These are phyloP conservation scores for Cryphonectria japonica DNA, from an alignment of 2,329 filamentous ascomycete genomes.

Conservation along the genomic window DNA sequence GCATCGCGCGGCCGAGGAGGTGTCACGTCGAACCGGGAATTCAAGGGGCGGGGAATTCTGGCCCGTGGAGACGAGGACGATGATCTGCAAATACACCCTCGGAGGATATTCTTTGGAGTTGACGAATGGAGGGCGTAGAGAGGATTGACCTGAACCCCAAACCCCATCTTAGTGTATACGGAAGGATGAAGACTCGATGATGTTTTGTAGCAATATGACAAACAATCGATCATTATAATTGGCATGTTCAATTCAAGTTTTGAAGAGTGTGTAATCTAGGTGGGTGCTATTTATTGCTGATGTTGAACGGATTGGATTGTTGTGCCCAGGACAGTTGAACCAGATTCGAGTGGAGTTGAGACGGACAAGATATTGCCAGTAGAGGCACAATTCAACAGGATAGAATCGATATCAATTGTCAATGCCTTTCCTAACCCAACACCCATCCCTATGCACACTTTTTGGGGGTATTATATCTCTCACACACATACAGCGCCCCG, in stretches of 20 bases:
- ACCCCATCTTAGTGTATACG: background rate
- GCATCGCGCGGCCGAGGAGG: background rate
- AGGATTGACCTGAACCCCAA: background rate
- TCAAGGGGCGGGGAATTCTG: background rate
- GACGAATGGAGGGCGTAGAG: background rate
- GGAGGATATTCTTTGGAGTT: background rate
- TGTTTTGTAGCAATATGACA: background rate
- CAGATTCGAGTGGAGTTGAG: too few species aligned
- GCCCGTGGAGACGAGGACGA: background rate
- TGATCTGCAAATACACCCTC: background rate
- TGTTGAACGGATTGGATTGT: background rate
- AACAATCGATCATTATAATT: background rate
- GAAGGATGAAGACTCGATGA: background rate
- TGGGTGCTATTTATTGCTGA: background rate
- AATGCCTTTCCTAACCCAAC: background rate
- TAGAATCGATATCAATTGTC: background rate
- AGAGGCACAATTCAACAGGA: background rate
- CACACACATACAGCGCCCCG: background rate
- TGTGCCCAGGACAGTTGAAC: background rate
- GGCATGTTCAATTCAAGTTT: background rate
- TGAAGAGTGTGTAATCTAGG: background rate
- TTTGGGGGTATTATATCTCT: slow-evolving; percentile 3
- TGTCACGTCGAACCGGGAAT: background rate
- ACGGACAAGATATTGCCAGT: background rate
- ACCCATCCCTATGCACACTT: background rate